Evolutionary conservation across 495 filamentous ascomycete genomes (phyloP).

Genomic region (Penicillium canariense): DNA sequence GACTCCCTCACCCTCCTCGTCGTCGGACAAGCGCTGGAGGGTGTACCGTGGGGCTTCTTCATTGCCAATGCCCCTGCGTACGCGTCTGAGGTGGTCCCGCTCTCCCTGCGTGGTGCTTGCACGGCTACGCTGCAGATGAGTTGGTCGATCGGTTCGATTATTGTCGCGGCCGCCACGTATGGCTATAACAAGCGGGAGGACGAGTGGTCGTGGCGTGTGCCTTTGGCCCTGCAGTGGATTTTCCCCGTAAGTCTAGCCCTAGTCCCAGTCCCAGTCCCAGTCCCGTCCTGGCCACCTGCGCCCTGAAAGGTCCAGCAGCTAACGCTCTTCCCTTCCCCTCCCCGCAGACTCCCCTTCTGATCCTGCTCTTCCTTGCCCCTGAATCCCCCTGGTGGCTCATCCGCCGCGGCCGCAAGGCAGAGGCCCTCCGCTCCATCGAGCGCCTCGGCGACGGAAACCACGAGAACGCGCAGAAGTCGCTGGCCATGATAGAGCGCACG

Average conservation of each 20-base stretch:
- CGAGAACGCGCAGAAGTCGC: conserved; percentile 60
- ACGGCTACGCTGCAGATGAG: conserved; percentile 72
- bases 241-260: conserved; percentile 50
- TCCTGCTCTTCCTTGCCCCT: conserved; percentile 62
- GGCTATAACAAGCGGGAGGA: conserved; percentile 49
- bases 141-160: conserved; percentile 69
- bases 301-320: too few species aligned
- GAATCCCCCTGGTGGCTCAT: conserved; percentile 62
- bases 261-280: not conserved
- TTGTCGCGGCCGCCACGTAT: conserved; percentile 64
- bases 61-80: conserved; percentile 71
- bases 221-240: conserved; percentile 73
- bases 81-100: conserved; percentile 66
- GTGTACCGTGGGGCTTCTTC: conserved; percentile 73
- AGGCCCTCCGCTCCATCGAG: conserved; percentile 60
- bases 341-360: conserved; percentile 52
- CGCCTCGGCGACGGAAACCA: conserved; percentile 56
- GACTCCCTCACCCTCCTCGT: conserved; percentile 59
- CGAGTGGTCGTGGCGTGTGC: conserved; percentile 57
- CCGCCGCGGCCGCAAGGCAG: conserved; percentile 56
- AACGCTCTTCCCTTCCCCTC: not conserved
- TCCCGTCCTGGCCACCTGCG: too few species aligned
- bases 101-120: conserved; percentile 60
- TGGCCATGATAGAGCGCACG: conserved; percentile 74
- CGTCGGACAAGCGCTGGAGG: conserved; percentile 66